Conservation (phyloP, 2,329 filamentous ascomycete genomes). For the Lasiodiplodia gonubiensis region DNA sequence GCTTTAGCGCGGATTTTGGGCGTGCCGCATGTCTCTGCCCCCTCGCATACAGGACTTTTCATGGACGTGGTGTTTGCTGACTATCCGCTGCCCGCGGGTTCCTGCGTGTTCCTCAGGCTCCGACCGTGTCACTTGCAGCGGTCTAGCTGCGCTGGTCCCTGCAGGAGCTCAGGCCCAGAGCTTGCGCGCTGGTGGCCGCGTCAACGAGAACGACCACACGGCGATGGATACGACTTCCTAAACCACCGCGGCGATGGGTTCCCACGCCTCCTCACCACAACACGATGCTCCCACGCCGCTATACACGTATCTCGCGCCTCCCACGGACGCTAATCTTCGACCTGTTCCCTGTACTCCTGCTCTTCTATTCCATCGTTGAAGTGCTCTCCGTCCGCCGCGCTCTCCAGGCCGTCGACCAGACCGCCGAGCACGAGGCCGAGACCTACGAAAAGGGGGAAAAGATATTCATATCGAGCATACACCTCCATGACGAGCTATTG, state of each 20-base stretch:
- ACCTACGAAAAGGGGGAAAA: conserved; percentile 18
- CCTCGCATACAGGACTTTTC: not conserved
- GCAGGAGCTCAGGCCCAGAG: conserved; percentile 15
- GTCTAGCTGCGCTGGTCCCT: conserved; percentile 1
- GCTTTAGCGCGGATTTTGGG: conserved; percentile 2
- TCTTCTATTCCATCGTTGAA: conserved; percentile 23
- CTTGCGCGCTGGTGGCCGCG: conserved; percentile 20
- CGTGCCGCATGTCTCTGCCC: not conserved
- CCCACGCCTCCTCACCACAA: not conserved
- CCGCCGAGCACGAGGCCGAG: conserved; percentile 6
- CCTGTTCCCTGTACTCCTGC: conserved; percentile 22
- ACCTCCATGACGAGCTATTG: conserved; percentile 69
- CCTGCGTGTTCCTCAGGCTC: not conserved
- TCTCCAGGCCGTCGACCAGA: conserved; percentile 17
- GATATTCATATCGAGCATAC: conserved; percentile 72
- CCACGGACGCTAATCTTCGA: conserved; percentile 26
- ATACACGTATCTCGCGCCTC: conserved; percentile 25
- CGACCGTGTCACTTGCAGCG: not conserved
- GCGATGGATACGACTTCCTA: conserved; percentile 5
- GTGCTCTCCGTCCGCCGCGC: conserved; percentile 14
- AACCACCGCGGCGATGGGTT: conserved; percentile 16
- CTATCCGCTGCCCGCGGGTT: not conserved
- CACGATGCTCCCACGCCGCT: conserved; percentile 27
- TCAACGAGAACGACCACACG: conserved; percentile 13
- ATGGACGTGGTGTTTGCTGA: not conserved